A percentile compares a stretch with the other conserved stretches of the same genome.
phyloP scores from a whole-genome alignment of 768 basidiomycete species.

The Tricholoma matsutake region DNA sequence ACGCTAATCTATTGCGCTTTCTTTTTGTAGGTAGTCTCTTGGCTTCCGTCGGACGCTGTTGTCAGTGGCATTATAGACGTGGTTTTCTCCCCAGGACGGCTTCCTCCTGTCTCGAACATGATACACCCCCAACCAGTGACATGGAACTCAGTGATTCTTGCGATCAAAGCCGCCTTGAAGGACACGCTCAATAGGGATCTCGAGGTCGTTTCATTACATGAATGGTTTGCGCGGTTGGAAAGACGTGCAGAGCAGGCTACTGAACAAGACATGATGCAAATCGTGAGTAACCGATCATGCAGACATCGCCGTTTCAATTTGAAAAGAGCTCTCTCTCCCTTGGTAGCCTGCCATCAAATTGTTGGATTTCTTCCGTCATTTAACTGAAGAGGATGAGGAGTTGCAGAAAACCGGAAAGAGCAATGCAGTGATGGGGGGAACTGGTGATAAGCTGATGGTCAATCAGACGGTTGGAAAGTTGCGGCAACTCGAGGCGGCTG shows the following conservation, averaged over 20 bases:
- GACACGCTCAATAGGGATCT: not conserved
- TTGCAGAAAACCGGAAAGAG: too few species aligned
- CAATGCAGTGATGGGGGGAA: too few species aligned
- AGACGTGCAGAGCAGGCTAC: constrained; percentile 4
- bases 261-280: constrained; percentile 4
- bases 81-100: constrained; percentile 18
- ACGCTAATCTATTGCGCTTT: not conserved
- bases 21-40: constrained; percentile 20
- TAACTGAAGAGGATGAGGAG: too few species aligned
- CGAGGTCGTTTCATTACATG: constrained; percentile 15
- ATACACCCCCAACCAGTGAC: constrained; percentile 31
- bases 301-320: not conserved
- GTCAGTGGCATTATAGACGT: constrained; percentile 25
- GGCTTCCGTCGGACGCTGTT: constrained; percentile 29
- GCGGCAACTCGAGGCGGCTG: too few species aligned
- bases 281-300: constrained; percentile 11
- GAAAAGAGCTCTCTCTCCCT: too few species aligned
- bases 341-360: constrained; percentile 16
- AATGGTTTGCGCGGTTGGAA: constrained; percentile 21
- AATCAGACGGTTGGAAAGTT: too few species aligned
- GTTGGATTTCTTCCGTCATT: constrained; percentile 12
- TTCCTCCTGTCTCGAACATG: constrained; percentile 25
- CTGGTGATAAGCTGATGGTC: too few species aligned
- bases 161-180: not conserved
- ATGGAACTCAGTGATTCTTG: constrained; percentile 14